Evolutionary conservation across 139 green algal genomes (phyloP), one percentile per base, ranked within the genome.

Genomic region (Marvania coccoides): DNA sequence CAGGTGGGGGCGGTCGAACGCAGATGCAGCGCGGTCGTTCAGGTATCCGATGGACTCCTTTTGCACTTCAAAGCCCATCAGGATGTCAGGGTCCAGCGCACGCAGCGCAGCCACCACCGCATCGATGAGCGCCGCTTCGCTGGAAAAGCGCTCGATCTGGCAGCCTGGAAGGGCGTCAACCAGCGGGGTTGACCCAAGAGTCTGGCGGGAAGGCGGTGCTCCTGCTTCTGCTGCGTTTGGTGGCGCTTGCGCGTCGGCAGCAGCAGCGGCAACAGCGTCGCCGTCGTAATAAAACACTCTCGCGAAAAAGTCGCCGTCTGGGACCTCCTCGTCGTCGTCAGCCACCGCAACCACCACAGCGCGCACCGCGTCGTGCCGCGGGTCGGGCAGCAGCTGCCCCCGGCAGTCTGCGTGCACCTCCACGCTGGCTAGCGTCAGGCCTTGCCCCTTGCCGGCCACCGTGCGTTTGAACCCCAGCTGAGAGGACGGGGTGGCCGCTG

Each of bases 61-160:
- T 72, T 95, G 89, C 7, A 97, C 67, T 54, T 99, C 94, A 61
- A 80, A 98, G 3, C 90, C 90, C 35, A 96, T 39, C 4, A 98
- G 13, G 19, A 97, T 83, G 75, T 99, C 94, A 7, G 94, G 87
- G 76, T 99, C 94, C 46, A 92, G 68, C 9, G 63, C 60, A 6
- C 46, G 70, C 40, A 96, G 59, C 0, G 78, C 67, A 3, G 71
- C 70, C 34, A 85, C 70, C 19, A 94, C 75, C 4, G 65, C 81
- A 3, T 85, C 58, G 38, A 98, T 69, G 60, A 98, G 71, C 12
- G 38, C 62, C n/a, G 57, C 38, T 72, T 94, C 88, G 15, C 39
- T 69, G n/a, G 54, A 34, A 30, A 81, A 83, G 19, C 72, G 46
- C 45, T 88, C 74, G 35, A 85, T 67, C 45, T 81, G 73, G 48